A percentile compares a stretch with the other conserved stretches of the same genome.
Conservation (phyloP, 2,329 filamentous ascomycete genomes). For the Aschersonia sp. region DNA sequence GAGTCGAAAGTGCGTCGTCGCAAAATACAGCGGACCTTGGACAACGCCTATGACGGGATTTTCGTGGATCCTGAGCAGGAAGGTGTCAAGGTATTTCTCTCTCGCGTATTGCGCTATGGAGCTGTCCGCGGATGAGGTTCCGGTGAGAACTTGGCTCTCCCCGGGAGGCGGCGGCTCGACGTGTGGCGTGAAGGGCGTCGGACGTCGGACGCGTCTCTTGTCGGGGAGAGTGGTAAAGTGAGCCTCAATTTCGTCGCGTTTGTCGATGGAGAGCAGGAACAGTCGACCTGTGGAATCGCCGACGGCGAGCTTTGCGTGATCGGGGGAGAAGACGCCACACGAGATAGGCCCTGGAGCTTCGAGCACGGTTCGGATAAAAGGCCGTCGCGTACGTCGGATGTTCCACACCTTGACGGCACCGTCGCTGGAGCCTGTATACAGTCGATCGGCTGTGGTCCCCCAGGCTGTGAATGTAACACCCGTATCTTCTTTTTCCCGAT, state of each 20-base stretch:
- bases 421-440: constrained; percentile 51
- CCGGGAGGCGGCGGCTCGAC: constrained; percentile 28
- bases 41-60: constrained; percentile 38
- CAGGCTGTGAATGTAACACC: constrained; percentile 51
- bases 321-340: constrained; percentile 41
- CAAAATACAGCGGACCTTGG: constrained; percentile 37
- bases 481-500: constrained; percentile 40
- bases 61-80: constrained; percentile 25
- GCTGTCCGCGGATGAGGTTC: neutral
- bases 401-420: constrained; percentile 51
- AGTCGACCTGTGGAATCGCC: constrained; percentile 48
- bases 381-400: constrained; percentile 27
- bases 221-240: constrained; percentile 22
- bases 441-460: constrained; percentile 38
- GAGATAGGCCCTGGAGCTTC: constrained; percentile 41
- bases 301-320: constrained; percentile 37
- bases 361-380: constrained; percentile 37
- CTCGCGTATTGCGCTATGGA: constrained; percentile 12
- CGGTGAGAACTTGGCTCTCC: constrained; percentile 2
- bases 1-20: constrained; percentile 27
- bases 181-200: constrained; percentile 35
- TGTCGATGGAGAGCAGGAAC: constrained; percentile 36
- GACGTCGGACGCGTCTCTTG: constrained; percentile 24
- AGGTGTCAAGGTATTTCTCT: constrained; percentile 18
- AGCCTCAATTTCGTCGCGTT: constrained; percentile 21